Percentiles rank a stretch among this genome's conserved stretches.
Conservation (phyloP, 352 stramenopile species). For the Phytopythium litorale region DNA sequence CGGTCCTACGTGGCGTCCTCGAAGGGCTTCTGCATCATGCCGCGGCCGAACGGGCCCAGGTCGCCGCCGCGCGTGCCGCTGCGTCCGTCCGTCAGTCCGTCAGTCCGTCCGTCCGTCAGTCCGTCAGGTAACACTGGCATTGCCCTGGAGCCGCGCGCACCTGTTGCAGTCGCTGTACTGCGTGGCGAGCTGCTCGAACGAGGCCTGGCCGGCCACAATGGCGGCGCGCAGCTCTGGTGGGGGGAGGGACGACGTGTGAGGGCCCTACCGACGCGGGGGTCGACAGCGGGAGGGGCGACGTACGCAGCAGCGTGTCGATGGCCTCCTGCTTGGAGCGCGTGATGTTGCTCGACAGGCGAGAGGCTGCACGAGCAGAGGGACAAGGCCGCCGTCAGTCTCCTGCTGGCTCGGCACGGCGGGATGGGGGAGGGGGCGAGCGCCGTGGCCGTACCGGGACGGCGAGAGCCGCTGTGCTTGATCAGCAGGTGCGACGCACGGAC, state of each 20-base stretch:
- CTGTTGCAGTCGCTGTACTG: slow-evolving; percentile 86
- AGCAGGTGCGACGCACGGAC: slow-evolving; percentile 90
- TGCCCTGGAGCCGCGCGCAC: slow-evolving; percentile 5
- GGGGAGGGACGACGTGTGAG: no score
- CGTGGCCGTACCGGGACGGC: slow-evolving; percentile 48
- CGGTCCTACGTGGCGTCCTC: slow-evolving; percentile 74
- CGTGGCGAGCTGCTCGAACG: slow-evolving; percentile 72
- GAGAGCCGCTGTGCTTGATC: slow-evolving; percentile 93
- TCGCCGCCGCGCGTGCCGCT: slow-evolving; percentile 86
- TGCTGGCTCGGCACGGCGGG: no score
- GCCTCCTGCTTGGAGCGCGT: slow-evolving; percentile 90
- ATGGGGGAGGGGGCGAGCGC: no score
- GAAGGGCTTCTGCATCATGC: slow-evolving; percentile 93
- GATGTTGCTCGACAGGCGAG: slow-evolving; percentile 89
- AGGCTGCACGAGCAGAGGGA: slow-evolving; percentile 47
- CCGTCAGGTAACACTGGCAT: background rate
- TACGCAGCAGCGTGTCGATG: slow-evolving; percentile 75
- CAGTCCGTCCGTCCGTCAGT: background rate
- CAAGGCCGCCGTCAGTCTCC: slow-evolving; percentile 20
- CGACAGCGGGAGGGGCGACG: slow-evolving; percentile 2
- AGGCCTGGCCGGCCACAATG: slow-evolving; percentile 77
- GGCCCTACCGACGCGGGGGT: no score
- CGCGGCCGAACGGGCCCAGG: slow-evolving; percentile 83
- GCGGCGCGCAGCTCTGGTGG: slow-evolving; percentile 58
- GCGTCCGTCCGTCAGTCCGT: background rate